phyloP scores from a whole-genome alignment of 2,329 filamentous ascomycete genomes.

The Exophiala phaeomuriformis region DNA sequence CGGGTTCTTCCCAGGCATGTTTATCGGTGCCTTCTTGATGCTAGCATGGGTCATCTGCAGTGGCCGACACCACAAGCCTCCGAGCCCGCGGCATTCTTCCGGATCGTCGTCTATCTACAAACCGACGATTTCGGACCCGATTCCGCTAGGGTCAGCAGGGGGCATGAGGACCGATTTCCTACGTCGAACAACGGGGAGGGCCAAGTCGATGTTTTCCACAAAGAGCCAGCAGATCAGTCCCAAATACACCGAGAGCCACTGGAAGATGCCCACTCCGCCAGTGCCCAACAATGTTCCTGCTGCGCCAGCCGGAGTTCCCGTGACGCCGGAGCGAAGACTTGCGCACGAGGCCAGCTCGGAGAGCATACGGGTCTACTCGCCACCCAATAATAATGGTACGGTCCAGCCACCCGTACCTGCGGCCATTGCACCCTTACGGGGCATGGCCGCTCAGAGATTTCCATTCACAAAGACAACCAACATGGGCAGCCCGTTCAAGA shows the following conservation, averaged over 20 bases:
- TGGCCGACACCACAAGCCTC: constrained; percentile 27
- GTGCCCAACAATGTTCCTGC: constrained; percentile 18
- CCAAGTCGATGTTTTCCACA: constrained; percentile 25
- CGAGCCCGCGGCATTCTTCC: constrained; percentile 10
- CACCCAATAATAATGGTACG: constrained; percentile 33
- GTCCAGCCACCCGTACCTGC: constrained; percentile 16
- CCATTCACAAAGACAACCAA: not conserved
- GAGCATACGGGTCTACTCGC: constrained; percentile 43
- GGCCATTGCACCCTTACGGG: constrained; percentile 21
- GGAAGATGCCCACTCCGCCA: constrained; percentile 28
- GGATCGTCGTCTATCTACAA: constrained; percentile 19
- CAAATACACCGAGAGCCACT: constrained; percentile 12
- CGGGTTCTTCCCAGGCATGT: constrained; percentile 42
- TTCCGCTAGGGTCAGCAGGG: constrained; percentile 27
- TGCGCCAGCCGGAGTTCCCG: constrained; percentile 23
- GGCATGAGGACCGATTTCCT: constrained; percentile 33
- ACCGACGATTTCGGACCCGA: constrained; percentile 25
- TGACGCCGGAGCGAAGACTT: constrained; percentile 28
- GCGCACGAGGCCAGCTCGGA: constrained; percentile 33
- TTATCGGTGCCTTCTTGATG: constrained; percentile 46
- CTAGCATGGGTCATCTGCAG: constrained; percentile 42
- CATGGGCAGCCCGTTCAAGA: constrained; percentile 25
- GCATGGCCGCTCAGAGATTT: constrained; percentile 22
- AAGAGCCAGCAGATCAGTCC: constrained; percentile 17
- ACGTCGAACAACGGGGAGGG: constrained; percentile 35